Evolutionary conservation across 2,329 filamentous ascomycete genomes (phyloP).

Genomic region (Bipolaris bicolor): DNA sequence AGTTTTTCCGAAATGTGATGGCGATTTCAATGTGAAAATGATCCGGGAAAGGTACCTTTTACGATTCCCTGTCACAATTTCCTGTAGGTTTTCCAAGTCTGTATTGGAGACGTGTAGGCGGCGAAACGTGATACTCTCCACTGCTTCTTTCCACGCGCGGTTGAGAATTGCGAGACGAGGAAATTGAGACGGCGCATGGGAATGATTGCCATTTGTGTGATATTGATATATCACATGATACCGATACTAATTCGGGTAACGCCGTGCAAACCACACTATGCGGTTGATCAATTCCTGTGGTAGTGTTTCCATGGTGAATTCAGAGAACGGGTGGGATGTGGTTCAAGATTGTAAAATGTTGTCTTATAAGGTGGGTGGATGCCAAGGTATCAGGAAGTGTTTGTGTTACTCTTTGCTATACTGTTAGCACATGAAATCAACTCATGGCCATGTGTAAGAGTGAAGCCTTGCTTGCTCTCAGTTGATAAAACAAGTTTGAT

Average conservation of each 20-base stretch:
- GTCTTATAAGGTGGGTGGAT: too few relatives aligned
- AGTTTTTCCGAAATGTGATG: too few relatives aligned
- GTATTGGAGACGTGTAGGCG: background rate
- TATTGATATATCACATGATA: constrained; percentile 7
- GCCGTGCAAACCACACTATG: constrained; percentile 11
- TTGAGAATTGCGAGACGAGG: constrained; percentile 9
- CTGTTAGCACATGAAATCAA: too few relatives aligned
- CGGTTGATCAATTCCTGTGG: constrained; percentile 24
- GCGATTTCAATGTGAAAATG: too few relatives aligned
- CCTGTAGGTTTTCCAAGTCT: constrained; percentile 6
- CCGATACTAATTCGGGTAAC: constrained; percentile 11
- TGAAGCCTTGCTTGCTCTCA: too few relatives aligned
- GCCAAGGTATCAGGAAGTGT: too few relatives aligned
- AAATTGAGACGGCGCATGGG: constrained; percentile 5
- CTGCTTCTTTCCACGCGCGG: constrained; percentile 14
- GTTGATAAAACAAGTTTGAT: too few relatives aligned
- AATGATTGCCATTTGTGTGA: background rate
- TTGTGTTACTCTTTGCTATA: too few relatives aligned
- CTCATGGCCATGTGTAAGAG: too few relatives aligned
- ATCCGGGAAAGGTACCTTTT: constrained; percentile 5
- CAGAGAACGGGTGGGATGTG: too few relatives aligned
- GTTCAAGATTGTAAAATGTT: too few relatives aligned
- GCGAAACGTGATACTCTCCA: constrained; percentile 12
- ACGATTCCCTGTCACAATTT: constrained; percentile 12
- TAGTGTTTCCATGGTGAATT: constrained; percentile 15